Conservation (phyloP, 2,329 filamentous ascomycete genomes). For the Apiospora aurea region DNA sequence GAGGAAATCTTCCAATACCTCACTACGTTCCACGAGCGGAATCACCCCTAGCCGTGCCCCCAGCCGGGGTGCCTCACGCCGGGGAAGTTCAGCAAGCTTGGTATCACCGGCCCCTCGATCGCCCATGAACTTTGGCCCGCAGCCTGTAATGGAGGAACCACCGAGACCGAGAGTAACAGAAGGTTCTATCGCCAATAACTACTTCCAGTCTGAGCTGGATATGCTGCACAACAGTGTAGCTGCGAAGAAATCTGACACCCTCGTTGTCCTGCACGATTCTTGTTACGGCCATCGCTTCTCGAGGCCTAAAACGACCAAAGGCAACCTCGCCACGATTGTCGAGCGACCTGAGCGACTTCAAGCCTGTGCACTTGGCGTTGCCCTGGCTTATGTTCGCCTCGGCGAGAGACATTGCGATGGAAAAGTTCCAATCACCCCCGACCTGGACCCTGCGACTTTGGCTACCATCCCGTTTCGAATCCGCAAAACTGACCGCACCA, state of each 20-base stretch:
- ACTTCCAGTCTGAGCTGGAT: slow-evolving; percentile 74
- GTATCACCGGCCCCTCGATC: slow-evolving; percentile 48
- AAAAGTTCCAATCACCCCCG: slow-evolving; percentile 70
- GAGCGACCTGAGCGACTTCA: slow-evolving; percentile 92
- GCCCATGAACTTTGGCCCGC: neutral
- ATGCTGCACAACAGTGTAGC: slow-evolving; percentile 60
- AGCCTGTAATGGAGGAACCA: slow-evolving; percentile 43
- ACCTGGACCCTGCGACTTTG: slow-evolving; percentile 60
- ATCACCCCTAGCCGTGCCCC: slow-evolving; percentile 46
- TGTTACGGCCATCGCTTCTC: slow-evolving; percentile 96
- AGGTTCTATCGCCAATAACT: slow-evolving; percentile 66
- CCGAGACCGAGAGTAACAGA: slow-evolving; percentile 54
- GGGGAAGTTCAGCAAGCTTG: slow-evolving; percentile 55
- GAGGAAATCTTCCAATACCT: slow-evolving; percentile 65
- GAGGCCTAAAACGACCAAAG: slow-evolving; percentile 77
- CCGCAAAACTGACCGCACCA: slow-evolving; percentile 75
- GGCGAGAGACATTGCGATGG: slow-evolving; percentile 81
- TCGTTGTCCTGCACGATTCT: slow-evolving; percentile 89
- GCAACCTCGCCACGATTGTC: slow-evolving; percentile 79
- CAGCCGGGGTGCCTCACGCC: slow-evolving; percentile 51
- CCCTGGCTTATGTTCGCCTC: slow-evolving; percentile 88
- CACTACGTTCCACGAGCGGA: slow-evolving; percentile 58
- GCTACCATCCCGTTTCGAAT: slow-evolving; percentile 81
- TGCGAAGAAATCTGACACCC: slow-evolving; percentile 62
- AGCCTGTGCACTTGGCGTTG: slow-evolving; percentile 81